Evolutionary conservation across 176 grass and related monocot genomes (phyloP).

Genomic region (Bolboschoenus planiculmis): DNA sequence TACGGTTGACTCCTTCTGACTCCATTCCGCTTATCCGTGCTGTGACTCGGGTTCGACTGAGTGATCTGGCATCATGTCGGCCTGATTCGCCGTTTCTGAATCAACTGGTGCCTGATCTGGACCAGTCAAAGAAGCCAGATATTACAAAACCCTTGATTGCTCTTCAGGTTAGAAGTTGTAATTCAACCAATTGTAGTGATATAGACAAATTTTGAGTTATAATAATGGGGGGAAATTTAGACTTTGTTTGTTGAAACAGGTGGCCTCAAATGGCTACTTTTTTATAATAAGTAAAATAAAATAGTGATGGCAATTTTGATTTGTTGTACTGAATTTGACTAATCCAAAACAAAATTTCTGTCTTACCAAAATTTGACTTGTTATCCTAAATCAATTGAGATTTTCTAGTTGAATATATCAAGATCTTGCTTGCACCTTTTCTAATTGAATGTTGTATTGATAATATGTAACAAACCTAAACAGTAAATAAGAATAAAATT

Average conservation of each 20-base stretch:
- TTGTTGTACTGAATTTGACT: background rate
- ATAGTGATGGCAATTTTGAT: background rate
- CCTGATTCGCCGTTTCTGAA: slow-evolving; percentile 37
- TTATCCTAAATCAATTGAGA: background rate
- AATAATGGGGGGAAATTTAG: background rate
- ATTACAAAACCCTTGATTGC: slow-evolving; percentile 14
- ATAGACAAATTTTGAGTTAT: background rate
- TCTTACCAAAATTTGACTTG: background rate
- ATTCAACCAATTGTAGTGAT: background rate
- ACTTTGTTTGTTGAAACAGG: background rate
- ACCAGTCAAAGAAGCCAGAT: background rate
- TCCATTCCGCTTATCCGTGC: slow-evolving; percentile 35
- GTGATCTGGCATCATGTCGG: slow-evolving; percentile 26
- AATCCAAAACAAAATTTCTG: background rate
- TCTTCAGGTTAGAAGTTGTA: slow-evolving; percentile 30
- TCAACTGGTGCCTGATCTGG: slow-evolving; percentile 31
- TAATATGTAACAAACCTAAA: background rate
- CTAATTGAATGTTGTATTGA: background rate
- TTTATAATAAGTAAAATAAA: background rate
- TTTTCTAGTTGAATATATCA: background rate
- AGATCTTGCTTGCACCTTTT: background rate
- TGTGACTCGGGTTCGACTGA: background rate
- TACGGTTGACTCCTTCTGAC: background rate
- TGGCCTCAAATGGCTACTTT: background rate
- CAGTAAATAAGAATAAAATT: background rate